These are phyloP conservation scores for Ochetophila trinervis DNA, from an alignment of 306 rosid species.

Conservation along the genomic window DNA sequence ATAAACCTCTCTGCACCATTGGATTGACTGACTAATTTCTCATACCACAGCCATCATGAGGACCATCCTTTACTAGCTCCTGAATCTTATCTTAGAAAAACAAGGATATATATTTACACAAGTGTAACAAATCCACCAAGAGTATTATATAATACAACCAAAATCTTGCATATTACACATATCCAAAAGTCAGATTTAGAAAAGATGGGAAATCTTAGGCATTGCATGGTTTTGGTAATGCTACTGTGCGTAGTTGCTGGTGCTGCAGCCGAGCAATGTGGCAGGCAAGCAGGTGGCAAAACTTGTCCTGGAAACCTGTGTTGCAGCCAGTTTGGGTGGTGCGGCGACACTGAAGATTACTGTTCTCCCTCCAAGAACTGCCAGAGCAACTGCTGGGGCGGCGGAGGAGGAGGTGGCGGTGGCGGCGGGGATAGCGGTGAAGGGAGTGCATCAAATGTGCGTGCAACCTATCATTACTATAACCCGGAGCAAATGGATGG, in stretches of 20 bases:
- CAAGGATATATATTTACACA: too few species aligned
- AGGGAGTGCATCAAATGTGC: conserved; percentile 24
- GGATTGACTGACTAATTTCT: conserved; percentile 1
- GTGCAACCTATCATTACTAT: conserved; percentile 31
- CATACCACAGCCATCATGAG: background rate
- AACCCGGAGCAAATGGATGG: conserved; percentile 41
- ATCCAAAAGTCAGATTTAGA: too few species aligned
- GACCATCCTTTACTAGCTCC: background rate
- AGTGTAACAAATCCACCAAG: too few species aligned
- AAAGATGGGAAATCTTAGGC: conserved; percentile 23
- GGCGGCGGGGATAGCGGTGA: conserved; percentile 16
- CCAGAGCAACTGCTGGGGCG: conserved; percentile 46
- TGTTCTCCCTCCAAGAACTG: conserved; percentile 37
- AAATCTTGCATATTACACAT: too few species aligned
- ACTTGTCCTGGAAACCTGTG: conserved; percentile 42
- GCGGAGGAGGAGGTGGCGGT: background rate
- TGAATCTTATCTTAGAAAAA: too few species aligned
- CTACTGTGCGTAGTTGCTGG: conserved; percentile 10
- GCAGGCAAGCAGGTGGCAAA: conserved; percentile 41
- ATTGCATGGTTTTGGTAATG: background rate
- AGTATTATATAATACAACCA: too few species aligned
- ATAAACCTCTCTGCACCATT: background rate
- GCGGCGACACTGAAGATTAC: conserved; percentile 47
- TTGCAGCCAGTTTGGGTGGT: conserved; percentile 63
- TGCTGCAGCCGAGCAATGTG: conserved; percentile 42